phyloP scores from a whole-genome alignment of 306 rosid species.

The Oemleria cerasiformis region DNA sequence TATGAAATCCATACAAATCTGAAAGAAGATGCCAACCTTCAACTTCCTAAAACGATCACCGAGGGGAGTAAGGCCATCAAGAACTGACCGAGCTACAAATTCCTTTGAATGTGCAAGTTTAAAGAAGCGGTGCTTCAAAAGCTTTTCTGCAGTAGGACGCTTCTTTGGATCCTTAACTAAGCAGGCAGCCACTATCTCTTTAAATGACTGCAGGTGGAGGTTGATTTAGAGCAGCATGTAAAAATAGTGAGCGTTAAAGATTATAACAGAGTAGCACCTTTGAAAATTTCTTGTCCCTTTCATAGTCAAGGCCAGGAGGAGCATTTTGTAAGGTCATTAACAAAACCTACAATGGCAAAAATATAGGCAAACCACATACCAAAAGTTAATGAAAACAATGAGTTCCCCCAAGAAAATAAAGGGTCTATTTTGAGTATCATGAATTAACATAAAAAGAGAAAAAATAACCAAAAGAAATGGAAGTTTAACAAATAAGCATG shows the following conservation, averaged over 20 bases:
- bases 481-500: neutral
- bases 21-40: constrained; percentile 51
- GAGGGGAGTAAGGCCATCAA: constrained; percentile 74
- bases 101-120: constrained; percentile 59
- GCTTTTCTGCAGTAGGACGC: constrained; percentile 83
- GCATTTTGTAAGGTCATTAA: constrained; percentile 97
- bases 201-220: constrained; percentile 58
- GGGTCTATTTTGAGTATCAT: neutral
- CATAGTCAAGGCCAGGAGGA: constrained; percentile 97
- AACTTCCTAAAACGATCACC: constrained; percentile 81
- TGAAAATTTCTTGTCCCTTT: constrained; percentile 86
- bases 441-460: neutral
- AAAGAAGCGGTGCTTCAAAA: constrained; percentile 73
- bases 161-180: constrained; percentile 94
- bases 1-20: neutral
- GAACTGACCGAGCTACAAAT: constrained; percentile 58
- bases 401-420: neutral
- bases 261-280: constrained; percentile 41
- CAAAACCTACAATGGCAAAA: constrained; percentile 60
- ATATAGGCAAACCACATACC: constrained; percentile 12
- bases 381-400: neutral
- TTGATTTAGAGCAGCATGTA: neutral
- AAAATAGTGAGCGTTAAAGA: neutral
- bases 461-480: constrained; percentile 2
- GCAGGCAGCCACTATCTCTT: constrained; percentile 83